Evolutionary conservation across 202 grass and related monocot genomes (phyloP).

Genomic region (Carex sylvatica): DNA sequence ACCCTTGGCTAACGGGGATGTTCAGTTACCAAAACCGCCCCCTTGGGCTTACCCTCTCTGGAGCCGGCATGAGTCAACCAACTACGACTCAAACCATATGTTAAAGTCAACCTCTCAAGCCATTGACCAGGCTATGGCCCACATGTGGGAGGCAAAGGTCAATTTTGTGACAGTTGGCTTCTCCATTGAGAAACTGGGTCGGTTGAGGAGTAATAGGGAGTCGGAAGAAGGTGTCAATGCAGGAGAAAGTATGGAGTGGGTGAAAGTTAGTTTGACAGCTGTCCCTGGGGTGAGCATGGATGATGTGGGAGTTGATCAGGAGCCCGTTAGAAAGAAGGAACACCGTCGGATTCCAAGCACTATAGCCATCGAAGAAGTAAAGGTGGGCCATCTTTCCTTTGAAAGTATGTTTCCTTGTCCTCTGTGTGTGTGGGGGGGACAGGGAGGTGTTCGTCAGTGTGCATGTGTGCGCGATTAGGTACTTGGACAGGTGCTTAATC

Average conservation of each 20-base stretch:
- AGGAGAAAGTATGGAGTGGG: constrained; percentile 69
- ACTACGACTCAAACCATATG: constrained; percentile 86
- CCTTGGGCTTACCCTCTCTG: constrained; percentile 98
- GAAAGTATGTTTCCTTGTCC: neutral
- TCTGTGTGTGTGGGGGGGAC: neutral
- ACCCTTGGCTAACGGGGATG: constrained; percentile 94
- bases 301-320: constrained; percentile 71
- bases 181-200: constrained; percentile 86
- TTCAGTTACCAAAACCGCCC: constrained; percentile 88
- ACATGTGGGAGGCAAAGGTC: constrained; percentile 91
- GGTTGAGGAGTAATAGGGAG: constrained; percentile 50
- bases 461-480: neutral
- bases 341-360: constrained; percentile 94
- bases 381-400: constrained; percentile 45
- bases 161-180: constrained; percentile 90
- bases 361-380: constrained; percentile 98
- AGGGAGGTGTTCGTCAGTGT: neutral
- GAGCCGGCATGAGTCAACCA: constrained; percentile 61
- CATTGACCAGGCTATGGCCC: constrained; percentile 98
- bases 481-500: neutral
- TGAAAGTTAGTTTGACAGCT: constrained; percentile 75
- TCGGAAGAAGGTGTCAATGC: constrained; percentile 39
- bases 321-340: constrained; percentile 67
- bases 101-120: constrained; percentile 82
- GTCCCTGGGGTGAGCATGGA: constrained; percentile 94